Evolutionary conservation across 495 filamentous ascomycete genomes (phyloP), one percentile per base, ranked within the genome.

Genomic region (Mytilinidion resinicola): DNA sequence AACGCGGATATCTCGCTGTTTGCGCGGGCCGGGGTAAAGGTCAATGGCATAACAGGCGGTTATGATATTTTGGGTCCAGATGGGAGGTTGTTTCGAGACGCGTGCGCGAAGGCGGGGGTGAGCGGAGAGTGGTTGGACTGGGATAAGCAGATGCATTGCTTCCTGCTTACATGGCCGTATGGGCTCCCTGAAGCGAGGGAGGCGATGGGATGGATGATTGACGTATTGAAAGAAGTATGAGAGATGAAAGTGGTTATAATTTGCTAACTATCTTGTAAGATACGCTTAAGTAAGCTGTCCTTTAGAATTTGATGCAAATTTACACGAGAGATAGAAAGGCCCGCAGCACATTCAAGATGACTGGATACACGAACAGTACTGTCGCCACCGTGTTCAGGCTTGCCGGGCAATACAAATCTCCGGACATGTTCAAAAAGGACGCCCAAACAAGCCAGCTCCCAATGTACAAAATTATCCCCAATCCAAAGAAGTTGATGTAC

Each of bases 141-240:
- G 74, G 73, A 77, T 12, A 74, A 70, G 62, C 73, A 76, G 64
- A 74, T 78, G 72, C 74, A 77, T 67, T 73, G 69, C 56, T 77
- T 77, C 57, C 64, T 70, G 38, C 57, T 77, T 15, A 64, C 72
- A n/a, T 71, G 63, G 59, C 30, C 57, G 8, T 75, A 72, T 60
- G 60, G 65, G 9, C 43, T 77, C 39, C 53, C 46, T 7, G 75
- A 78, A 49, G 69, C 65, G 4, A 65, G 57, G 33, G 66, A 70
- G 55, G 74, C 55, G 5, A 61, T 69, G 57, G 61, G 69, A 14
- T 77, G 75, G 75, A 67, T 75, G 14, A 35, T 73, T 1, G 66
- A 74, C 11, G 67, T 69, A 9, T 44, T 71, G 20, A 61, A 54
- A 42, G 47, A 44, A 12, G 41, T 34, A 19, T 58, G 19, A 9